These are phyloP conservation scores for Aspergillus neotritici DNA, from an alignment of 2,329 filamentous ascomycete genomes.

Conservation along the genomic window DNA sequence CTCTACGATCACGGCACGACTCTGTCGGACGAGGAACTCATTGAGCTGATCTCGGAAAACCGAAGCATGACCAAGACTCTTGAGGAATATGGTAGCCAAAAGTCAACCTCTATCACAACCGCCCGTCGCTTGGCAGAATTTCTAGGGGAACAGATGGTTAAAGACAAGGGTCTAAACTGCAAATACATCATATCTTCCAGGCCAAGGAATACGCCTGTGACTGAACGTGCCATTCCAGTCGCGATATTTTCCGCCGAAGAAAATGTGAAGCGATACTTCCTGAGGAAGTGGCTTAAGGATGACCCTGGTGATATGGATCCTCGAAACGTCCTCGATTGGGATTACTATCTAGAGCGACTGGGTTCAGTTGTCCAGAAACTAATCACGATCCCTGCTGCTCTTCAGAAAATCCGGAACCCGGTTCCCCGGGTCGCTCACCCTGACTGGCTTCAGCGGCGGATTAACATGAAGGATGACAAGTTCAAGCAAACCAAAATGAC, in stretches of 20 bases:
- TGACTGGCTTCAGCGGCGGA: conserved; percentile 90
- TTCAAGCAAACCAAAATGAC: conserved; percentile 99
- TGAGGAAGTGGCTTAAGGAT: conserved; percentile 93
- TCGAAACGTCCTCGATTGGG: conserved; percentile 85
- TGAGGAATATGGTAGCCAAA: conserved; percentile 91
- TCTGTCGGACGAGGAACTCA: conserved; percentile 90
- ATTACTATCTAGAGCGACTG: conserved; percentile 92
- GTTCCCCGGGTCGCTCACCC: conserved; percentile 90
- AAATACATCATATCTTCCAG: conserved; percentile 96
- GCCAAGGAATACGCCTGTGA: conserved; percentile 84
- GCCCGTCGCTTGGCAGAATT: conserved; percentile 93
- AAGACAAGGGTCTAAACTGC: conserved; percentile 98
- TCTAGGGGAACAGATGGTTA: conserved; percentile 95
- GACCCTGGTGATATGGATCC: conserved; percentile 89
- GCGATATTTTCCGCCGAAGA: conserved; percentile 96
- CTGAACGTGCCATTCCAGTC: conserved; percentile 87
- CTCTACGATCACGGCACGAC: conserved; percentile 82
- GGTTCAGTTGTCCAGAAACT: conserved; percentile 98
- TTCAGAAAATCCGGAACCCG: conserved; percentile 92
- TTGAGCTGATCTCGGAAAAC: conserved; percentile 99
- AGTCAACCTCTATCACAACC: conserved; percentile 98
- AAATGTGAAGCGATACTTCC: conserved; percentile 76
- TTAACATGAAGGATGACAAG: conserved; percentile 92
- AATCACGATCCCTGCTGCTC: conserved; percentile 93
- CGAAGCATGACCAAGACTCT: conserved; percentile 96